phyloP scores from a whole-genome alignment of 306 rosid species.

The Quercus engelmannii region DNA sequence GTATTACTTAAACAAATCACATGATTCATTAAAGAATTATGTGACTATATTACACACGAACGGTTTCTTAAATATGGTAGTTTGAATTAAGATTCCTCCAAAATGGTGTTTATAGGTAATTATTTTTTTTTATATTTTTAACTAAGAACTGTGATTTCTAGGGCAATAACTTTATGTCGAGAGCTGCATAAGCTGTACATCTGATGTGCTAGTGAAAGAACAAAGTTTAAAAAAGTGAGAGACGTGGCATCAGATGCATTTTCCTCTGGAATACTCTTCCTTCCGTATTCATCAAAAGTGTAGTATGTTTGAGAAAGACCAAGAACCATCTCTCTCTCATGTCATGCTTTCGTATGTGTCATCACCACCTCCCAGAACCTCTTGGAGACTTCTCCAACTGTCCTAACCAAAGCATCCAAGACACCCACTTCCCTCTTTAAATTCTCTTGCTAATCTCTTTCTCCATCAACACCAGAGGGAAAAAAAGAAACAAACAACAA shows the following conservation, averaged over 20 bases:
- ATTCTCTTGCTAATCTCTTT: neutral
- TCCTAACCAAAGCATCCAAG: slow-evolving; percentile 18
- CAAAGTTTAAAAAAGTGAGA: neutral
- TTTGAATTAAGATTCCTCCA: too few relatives aligned
- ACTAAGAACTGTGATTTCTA: too few relatives aligned
- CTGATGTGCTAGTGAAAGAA: neutral
- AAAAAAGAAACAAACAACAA: neutral
- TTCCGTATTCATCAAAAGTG: neutral
- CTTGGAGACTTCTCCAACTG: slow-evolving; percentile 44
- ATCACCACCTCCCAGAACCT: slow-evolving; percentile 27
- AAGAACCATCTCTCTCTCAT: slow-evolving; percentile 17
- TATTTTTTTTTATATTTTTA: too few relatives aligned
- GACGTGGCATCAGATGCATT: slow-evolving; percentile 24
- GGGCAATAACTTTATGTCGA: too few relatives aligned
- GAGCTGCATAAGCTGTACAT: too few relatives aligned
- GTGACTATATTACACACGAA: too few relatives aligned
- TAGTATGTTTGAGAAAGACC: slow-evolving; percentile 38
- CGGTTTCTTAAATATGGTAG: too few relatives aligned
- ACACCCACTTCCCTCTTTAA: slow-evolving; percentile 21
- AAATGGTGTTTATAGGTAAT: too few relatives aligned
- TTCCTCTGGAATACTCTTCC: slow-evolving; percentile 34
- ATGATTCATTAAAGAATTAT: too few relatives aligned
- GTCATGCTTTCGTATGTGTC: slow-evolving; percentile 2
- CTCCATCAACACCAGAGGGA: neutral
- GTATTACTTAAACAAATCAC: too few relatives aligned